These are phyloP conservation scores for Boechera stricta DNA, from an alignment of 345 rosid species.

Conservation along the genomic window DNA sequence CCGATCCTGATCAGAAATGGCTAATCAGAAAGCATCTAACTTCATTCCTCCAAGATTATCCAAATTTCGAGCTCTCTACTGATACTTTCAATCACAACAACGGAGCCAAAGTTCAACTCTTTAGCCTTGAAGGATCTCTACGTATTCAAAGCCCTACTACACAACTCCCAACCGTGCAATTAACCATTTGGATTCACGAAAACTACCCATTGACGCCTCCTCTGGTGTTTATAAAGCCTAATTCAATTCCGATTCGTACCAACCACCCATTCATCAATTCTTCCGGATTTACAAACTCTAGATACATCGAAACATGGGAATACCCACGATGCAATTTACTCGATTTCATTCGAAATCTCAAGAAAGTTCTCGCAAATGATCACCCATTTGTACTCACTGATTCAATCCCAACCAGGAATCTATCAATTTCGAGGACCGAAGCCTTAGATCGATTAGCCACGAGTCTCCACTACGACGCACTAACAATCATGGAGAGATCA, in stretches of 20 bases:
- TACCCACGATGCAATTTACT: constrained; percentile 57
- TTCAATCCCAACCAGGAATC: constrained; percentile 44
- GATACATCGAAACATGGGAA: constrained; percentile 64
- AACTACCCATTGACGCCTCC: constrained; percentile 67
- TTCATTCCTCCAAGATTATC: constrained; percentile 59
- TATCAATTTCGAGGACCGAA: constrained; percentile 55
- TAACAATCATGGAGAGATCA: constrained; percentile 32
- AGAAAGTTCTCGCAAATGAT: constrained; percentile 54
- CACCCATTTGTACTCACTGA: constrained; percentile 53
- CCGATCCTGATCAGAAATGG: constrained; percentile 67
- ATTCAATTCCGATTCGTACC: constrained; percentile 41
- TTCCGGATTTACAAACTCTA: constrained; percentile 52
- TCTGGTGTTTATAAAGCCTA: constrained; percentile 51
- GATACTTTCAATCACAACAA: constrained; percentile 62
- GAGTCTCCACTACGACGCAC: constrained; percentile 59
- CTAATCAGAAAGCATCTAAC: constrained; percentile 63
- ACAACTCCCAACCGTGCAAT: constrained; percentile 46
- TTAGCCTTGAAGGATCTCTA: constrained; percentile 54
- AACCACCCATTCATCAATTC: constrained; percentile 68
- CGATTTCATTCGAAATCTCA: constrained; percentile 55
- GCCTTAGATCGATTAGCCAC: constrained; percentile 71
- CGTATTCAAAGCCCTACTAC: constrained; percentile 35
- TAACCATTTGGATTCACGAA: constrained; percentile 76
- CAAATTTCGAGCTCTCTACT: constrained; percentile 51
- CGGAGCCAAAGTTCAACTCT: constrained; percentile 63